Evolutionary conservation across 495 filamentous ascomycete species (phyloP).

Genomic region (Rhizodiscina lignyota): DNA sequence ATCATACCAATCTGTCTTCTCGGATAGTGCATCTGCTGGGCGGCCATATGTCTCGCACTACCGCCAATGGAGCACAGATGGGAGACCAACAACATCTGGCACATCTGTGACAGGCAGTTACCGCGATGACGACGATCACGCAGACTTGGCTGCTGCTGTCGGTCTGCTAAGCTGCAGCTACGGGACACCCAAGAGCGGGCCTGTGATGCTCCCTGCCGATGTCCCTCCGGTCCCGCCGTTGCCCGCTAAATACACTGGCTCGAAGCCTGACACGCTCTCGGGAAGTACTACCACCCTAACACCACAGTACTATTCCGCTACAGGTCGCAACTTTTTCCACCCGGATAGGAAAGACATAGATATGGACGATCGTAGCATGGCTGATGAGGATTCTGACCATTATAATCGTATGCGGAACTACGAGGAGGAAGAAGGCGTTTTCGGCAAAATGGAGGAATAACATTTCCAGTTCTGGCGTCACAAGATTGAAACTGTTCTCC

Average conservation of each 20-base stretch:
- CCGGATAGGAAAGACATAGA: too few species aligned
- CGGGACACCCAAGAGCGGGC: slow-evolving; percentile 56
- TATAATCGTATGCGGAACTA: too few species aligned
- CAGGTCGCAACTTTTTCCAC: too few species aligned
- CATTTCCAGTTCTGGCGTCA: too few species aligned
- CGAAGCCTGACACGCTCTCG: too few species aligned
- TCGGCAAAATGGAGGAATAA: too few species aligned
- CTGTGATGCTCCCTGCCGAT: slow-evolving; percentile 53
- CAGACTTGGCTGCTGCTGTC: slow-evolving; percentile 74
- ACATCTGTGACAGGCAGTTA: slow-evolving; percentile 25
- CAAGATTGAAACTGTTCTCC: too few species aligned
- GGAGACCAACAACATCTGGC: slow-evolving; percentile 21
- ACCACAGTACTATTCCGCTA: too few species aligned
- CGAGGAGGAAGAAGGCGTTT: too few species aligned
- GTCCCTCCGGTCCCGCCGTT: slow-evolving; percentile 77
- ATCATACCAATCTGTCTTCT: slow-evolving; percentile 63
- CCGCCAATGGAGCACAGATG: slow-evolving; percentile 30
- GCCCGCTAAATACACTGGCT: slow-evolving; percentile 57
- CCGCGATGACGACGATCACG: slow-evolving; percentile 48
- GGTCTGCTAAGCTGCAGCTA: slow-evolving; percentile 83
- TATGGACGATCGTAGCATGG: too few species aligned
- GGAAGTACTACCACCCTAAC: too few species aligned
- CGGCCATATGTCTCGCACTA: slow-evolving; percentile 31
- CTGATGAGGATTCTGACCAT: too few species aligned
- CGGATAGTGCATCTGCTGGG: slow-evolving; percentile 21